Base-by-base conservation (phyloP, 352 stramenopile genomes). In the Phytophthora sp. region DNA sequence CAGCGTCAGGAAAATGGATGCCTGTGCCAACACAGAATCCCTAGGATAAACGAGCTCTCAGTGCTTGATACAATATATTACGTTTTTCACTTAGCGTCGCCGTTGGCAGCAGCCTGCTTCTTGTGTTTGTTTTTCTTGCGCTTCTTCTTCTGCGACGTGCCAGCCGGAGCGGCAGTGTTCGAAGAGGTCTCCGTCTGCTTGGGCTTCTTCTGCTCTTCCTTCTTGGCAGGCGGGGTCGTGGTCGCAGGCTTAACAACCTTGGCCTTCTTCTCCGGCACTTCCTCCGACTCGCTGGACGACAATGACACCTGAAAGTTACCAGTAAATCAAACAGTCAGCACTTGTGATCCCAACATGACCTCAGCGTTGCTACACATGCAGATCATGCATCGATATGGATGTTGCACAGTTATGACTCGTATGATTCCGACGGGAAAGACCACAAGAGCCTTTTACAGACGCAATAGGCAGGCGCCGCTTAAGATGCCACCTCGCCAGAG, bases 391-490 rank as follows among this genome's bases (percentile, higher is more conserved):
- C n/a, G 31, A 59, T 37, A 69, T 69, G 58, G 35, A 89, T 95
- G 86, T 95, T 89, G 82, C 86, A 91, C 80, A 91, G 86, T 93
- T 95, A 95, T 95, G 86, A 95, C 86, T 95, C 86, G 86, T 95
- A 95, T 95, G 86, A 92, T 88, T 94, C 84, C 85, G 85, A 94
- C 81, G 26, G 83, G 74, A 84, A 72, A 88, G 77, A 80, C 78
- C 54, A 75, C 55, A 71, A 84, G 63, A 82, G 76, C 76, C 76
- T 87, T 85, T 87, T 89, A 84, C 68, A 67, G 54, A 32, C 58
- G 70, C 63, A 82, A 82, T 57, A 82, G 58, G 49, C 57, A 76
- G 44, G 13, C 18, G 24, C 49, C 24, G 53, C 63, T 73, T 66
- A 50, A 71, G 44, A 50, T 73, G 63, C 63, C 43, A 55, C 44